Percentiles rank a stretch among this genome's conserved stretches.
These are phyloP conservation scores for Hyphopichia buzzinii DNA, from an alignment of 1,139 yeast genomes.

Conservation along the genomic window DNA sequence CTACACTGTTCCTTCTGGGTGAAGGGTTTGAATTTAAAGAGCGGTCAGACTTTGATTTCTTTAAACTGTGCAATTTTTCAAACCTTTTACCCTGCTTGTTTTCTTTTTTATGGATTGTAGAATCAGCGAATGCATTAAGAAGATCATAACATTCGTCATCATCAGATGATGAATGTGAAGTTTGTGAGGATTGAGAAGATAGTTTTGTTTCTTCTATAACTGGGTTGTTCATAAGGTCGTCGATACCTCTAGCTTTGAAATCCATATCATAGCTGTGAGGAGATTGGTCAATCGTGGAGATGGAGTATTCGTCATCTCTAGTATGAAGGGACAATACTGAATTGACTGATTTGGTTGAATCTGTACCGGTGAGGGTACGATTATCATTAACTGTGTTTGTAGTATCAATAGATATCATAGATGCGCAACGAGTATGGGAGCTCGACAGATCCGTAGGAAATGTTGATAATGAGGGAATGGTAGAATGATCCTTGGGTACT, in stretches of 20 bases:
- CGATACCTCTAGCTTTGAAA: not conserved
- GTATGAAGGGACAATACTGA: constrained; percentile 3
- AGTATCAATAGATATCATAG: not conserved
- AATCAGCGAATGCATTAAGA: constrained; percentile 7
- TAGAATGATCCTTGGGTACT: constrained; percentile 3
- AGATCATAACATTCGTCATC: constrained; percentile 11
- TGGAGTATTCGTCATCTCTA: constrained; percentile 1
- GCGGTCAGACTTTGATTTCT: constrained; percentile 1
- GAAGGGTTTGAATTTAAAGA: not conserved
- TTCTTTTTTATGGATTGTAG: not conserved
- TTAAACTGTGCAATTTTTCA: not conserved
- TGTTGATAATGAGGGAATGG: not conserved
- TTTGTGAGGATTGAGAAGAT: constrained; percentile 5
- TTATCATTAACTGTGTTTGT: not conserved
- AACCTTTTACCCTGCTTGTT: constrained; percentile 1
- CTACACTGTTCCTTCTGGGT: not conserved
- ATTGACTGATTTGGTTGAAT: not conserved
- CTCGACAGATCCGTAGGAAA: not conserved
- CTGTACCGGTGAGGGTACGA: not conserved
- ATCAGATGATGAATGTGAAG: constrained; percentile 1
- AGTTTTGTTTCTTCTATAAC: constrained; percentile 2
- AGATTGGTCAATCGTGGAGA: constrained; percentile 5
- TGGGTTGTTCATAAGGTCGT: constrained; percentile 3
- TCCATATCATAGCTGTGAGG: not conserved
- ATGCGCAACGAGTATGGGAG: not conserved